Evolutionary conservation across 2,329 filamentous ascomycete genomes (phyloP), one percentile per base, ranked within the genome.

Genomic region (Apiospora pterosperma): DNA sequence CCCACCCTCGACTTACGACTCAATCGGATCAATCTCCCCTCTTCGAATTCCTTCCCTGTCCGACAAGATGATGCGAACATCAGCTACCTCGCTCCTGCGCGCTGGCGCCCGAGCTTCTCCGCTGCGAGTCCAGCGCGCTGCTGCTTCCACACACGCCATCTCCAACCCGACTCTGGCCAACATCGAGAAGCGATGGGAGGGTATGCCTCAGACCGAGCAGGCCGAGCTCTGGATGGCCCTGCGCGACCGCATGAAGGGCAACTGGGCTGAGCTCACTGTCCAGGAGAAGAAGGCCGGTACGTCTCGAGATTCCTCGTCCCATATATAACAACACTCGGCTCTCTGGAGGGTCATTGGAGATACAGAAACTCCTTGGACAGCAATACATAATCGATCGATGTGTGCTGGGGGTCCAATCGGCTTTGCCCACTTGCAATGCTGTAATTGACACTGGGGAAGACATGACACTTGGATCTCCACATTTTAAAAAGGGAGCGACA

Each of bases 101-200:
- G 77, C 78, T 71, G 74, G 76, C 68, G 68, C 74, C 70, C 74
- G 77, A 64, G 79, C 80, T 70, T 75, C 74, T 74, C 62, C 67
- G 21, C 74, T 69, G 65, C 78, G 82, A 74, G 77, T 82, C 73
- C 79, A 80, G 74, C 78, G 81, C 69, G 81, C 81, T 71, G 82
- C 83, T 76, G 83, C 87, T 75, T 88, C 91, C 74, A 92, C 92
- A 73, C 93, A 97, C 80, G 94, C 95, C 78, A 96, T 99, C 82
- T 96, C 94, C 77, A 98, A 97, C 85, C 96, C 96, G 73, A 97
- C 93, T 66, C 88, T 99, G 76, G 92, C 93, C 81, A 93, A 97
- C 83, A 98, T 99, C 77, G 96, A 99, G 90, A 97, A 97, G 90
- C 88, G 96, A 85, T 99, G 96, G 96, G 96, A 99, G 85, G 88